Conservation (phyloP, 768 basidiomycete species). For the Kwoniella sp. region DNA sequence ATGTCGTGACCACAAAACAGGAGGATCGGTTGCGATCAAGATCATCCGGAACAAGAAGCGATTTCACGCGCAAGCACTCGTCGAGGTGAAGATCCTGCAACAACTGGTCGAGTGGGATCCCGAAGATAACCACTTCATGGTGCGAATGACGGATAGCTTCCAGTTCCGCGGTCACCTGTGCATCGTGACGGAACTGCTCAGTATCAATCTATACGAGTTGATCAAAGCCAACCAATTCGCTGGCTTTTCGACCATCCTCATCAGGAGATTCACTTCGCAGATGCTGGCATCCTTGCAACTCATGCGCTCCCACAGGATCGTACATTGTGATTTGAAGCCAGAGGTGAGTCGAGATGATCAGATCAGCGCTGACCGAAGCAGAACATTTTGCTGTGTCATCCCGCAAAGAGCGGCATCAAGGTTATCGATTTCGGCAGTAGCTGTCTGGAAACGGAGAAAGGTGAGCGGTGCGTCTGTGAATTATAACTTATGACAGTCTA, state of each 20-base stretch:
- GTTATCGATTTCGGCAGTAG: conserved; percentile 99
- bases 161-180: conserved; percentile 97
- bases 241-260: conserved; percentile 92
- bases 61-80: conserved; percentile 94
- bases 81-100: conserved; percentile 98
- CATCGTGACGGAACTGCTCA: conserved; percentile 95
- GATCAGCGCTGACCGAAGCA: conserved; percentile 47
- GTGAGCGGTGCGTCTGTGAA: conserved; percentile 54
- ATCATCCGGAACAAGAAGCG: conserved; percentile 99
- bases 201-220: conserved; percentile 96
- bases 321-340: conserved; percentile 97
- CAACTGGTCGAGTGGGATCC: conserved; percentile 97
- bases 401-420: conserved; percentile 92
- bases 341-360: conserved; percentile 60
- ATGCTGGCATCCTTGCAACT: conserved; percentile 86
- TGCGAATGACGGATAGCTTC: conserved; percentile 97
- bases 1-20: conserved; percentile 91
- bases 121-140: conserved; percentile 93
- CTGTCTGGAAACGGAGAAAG: conserved; percentile 97
- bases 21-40: conserved; percentile 95
- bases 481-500: conserved; percentile 63
- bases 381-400: conserved; percentile 93
- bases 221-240: conserved; percentile 99
- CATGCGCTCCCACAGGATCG: conserved; percentile 94
- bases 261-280: conserved; percentile 92